Base-by-base conservation (phyloP, 1,284 basidiomycete genomes). In the Sphaerobolus stellatus region DNA sequence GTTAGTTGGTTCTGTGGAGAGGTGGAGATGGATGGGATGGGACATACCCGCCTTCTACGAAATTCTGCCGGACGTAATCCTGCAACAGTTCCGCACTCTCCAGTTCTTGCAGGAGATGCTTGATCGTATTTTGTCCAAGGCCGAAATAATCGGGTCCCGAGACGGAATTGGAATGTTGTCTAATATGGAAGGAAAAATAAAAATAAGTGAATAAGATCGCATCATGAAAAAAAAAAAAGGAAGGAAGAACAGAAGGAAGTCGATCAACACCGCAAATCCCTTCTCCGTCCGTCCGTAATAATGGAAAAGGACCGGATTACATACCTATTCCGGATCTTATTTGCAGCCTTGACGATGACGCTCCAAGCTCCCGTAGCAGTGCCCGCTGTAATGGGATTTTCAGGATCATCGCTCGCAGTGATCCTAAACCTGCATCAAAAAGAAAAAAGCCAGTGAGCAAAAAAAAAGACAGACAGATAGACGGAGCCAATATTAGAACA, bases 131-230 rank as follows among this genome's bases (percentile, higher is more conserved):
- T 68, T 90, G 86, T 4, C 86, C 86, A 9, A 92, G 74, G 6
- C 90, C 90, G 64, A 89, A 91, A 68, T 91, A 90, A 69, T 91
- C 89, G 9, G 88, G 89, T 0, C 88, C 89, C 3, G 89, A 91
- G 13, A 91, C 88, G 8, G 86, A 88, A 66, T 91, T 91, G 40
- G 84, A 87, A 63, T 90, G 89, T 59, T 88, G 85, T 22, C 87
- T 53, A 30, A 36, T n/a, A n/a, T n/a, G n/a, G n/a, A n/a, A n/a
- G n/a, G n/a, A n/a, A n/a, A n/a, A n/a, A n/a, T n/a, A n/a, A n/a
- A n/a, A n/a, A n/a, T 38, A 27, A 27, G 18, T 13, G 9, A 24
- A 27, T 34, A 34, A 11, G 18, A 34, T 34, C 33, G 11, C n/a
- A 11, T 34, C 33, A 34, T 11, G 11, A 11, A 34, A 11, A 11